Evolutionary conservation across 257 asterid species (phyloP).

Genomic region (Lycium ferocissimum): DNA sequence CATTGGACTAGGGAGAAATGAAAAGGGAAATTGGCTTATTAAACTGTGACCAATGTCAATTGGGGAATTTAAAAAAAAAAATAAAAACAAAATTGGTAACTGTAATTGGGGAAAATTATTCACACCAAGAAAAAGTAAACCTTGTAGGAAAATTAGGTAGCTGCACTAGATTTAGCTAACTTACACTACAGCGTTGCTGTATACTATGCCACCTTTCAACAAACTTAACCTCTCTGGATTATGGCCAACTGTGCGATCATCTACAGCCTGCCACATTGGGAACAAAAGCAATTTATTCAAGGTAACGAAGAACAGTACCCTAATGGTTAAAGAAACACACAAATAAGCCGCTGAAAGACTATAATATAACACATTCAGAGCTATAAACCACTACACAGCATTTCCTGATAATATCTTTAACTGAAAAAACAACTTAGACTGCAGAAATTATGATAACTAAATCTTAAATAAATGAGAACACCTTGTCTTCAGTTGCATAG

Average conservation of each 20-base stretch:
- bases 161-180: slow-evolving; percentile 39
- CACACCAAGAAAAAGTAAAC: neutral
- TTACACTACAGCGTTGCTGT: slow-evolving; percentile 88
- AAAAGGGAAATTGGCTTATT: slow-evolving; percentile 6
- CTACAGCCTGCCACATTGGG: slow-evolving; percentile 69
- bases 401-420: neutral
- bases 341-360: slow-evolving; percentile 5
- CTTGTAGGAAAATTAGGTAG: neutral
- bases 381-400: neutral
- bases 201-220: slow-evolving; percentile 88
- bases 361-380: neutral
- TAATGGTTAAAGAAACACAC: neutral
- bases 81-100: no score
- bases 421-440: neutral
- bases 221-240: slow-evolving; percentile 94
- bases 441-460: neutral
- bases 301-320: neutral
- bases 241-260: slow-evolving; percentile 89
- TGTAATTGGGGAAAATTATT: neutral
- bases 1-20: slow-evolving; percentile 20
- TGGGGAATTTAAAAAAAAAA: neutral
- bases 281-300: slow-evolving; percentile 25
- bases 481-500: slow-evolving; percentile 86
- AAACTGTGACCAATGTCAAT: neutral
- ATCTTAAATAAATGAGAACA: slow-evolving; percentile 30